Evolutionary conservation across 345 rosid genomes (phyloP).

Genomic region (Angophora floribunda): DNA sequence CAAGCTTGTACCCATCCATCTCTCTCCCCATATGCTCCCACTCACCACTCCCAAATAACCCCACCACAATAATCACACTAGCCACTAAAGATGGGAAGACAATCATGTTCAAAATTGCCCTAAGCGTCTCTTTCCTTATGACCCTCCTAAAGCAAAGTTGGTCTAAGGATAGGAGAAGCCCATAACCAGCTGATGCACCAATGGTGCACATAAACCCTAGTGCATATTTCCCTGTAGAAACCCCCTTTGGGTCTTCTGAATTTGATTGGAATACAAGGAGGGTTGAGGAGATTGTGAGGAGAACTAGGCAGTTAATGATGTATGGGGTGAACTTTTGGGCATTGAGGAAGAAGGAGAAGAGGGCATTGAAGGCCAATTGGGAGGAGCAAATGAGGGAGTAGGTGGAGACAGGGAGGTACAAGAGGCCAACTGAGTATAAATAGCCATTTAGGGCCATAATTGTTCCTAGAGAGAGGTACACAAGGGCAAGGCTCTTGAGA

Average conservation of each 20-base stretch:
- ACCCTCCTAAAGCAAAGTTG: constrained; percentile 15
- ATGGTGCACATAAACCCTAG: constrained; percentile 31
- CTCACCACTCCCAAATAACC: constrained; percentile 37
- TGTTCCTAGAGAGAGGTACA: constrained; percentile 7
- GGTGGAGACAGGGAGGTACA: constrained; percentile 35
- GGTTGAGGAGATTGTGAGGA: constrained; percentile 31
- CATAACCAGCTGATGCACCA: constrained; percentile 18
- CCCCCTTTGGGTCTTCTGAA: background rate
- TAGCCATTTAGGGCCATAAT: constrained; percentile 2
- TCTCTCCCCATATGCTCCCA: constrained; percentile 15
- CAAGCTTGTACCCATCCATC: constrained; percentile 17
- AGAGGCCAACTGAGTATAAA: constrained; percentile 24
- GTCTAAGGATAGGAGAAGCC: constrained; percentile 1
- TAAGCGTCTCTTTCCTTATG: constrained; percentile 5
- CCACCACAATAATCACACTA: background rate
- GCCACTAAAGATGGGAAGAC: constrained; percentile 12
- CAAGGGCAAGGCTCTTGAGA: constrained; percentile 1
- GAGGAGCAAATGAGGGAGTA: constrained; percentile 29
- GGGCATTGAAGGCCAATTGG: constrained; percentile 32
- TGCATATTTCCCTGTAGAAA: constrained; percentile 1
- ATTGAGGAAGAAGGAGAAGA: constrained; percentile 34
- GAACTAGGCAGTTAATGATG: constrained; percentile 16
- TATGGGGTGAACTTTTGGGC: constrained; percentile 25
- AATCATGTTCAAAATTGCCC: constrained; percentile 20
- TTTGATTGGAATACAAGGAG: constrained; percentile 17